These are phyloP conservation scores for Ceratocystis ficicola DNA, from an alignment of 2,329 filamentous ascomycete species.

Conservation along the genomic window DNA sequence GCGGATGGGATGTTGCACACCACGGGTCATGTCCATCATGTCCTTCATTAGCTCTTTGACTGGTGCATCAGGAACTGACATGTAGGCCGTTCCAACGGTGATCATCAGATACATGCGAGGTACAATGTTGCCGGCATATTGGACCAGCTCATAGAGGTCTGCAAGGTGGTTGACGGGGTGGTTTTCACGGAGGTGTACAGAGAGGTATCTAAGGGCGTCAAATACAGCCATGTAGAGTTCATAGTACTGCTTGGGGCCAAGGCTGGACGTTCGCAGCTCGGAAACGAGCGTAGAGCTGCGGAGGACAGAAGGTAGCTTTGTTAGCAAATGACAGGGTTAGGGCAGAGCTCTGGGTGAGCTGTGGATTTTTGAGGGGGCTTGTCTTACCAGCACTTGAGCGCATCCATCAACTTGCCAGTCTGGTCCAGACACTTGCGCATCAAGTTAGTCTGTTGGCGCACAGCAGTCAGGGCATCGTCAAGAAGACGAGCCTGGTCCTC, in stretches of 20 bases:
- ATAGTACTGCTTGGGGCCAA: constrained; percentile 99
- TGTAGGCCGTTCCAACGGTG: constrained; percentile 96
- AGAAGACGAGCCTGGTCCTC: constrained; percentile 85
- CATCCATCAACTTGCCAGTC: constrained; percentile 98
- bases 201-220: constrained; percentile 90
- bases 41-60: constrained; percentile 99
- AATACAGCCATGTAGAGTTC: constrained; percentile 99
- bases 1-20: constrained; percentile 91
- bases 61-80: constrained; percentile 94
- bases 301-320: constrained; percentile 12
- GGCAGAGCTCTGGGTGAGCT: neutral
- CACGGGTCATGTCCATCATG: constrained; percentile 99
- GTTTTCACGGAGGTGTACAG: constrained; percentile 90
- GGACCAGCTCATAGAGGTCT: constrained; percentile 93
- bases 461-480: constrained; percentile 90
- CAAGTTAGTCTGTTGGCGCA: constrained; percentile 89
- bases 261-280: constrained; percentile 90
- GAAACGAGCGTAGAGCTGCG: constrained; percentile 88
- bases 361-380: neutral
- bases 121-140: constrained; percentile 96
- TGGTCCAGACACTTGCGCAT: constrained; percentile 98
- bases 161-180: constrained; percentile 96
- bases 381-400: constrained; percentile 95
- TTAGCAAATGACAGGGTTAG: neutral
- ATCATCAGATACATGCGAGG: constrained; percentile 97